Conservation (phyloP, 2,329 filamentous ascomycete genomes). For the Aspergillus sp. region DNA sequence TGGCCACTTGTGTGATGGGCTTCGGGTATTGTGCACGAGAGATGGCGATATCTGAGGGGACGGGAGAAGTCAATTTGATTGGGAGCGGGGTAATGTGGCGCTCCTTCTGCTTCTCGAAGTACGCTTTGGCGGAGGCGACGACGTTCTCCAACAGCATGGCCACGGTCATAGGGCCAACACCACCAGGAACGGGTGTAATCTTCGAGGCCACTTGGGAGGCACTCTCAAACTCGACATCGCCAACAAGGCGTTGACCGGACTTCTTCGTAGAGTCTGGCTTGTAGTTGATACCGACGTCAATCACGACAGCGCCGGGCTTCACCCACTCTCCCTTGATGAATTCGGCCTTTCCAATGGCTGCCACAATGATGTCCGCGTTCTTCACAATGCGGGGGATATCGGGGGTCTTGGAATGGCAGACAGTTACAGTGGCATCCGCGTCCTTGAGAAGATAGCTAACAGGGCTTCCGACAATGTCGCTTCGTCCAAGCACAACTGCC, state of each 20-base stretch:
- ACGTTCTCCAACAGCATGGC: constrained; percentile 98
- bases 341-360: constrained; percentile 83
- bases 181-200: constrained; percentile 95
- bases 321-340: constrained; percentile 96
- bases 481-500: constrained; percentile 90
- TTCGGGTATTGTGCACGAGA: constrained; percentile 92
- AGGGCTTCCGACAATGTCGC: constrained; percentile 96
- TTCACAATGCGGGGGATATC: constrained; percentile 75
- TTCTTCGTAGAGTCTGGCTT: constrained; percentile 87
- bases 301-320: constrained; percentile 92
- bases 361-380: constrained; percentile 85
- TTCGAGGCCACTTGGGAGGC: constrained; percentile 84
- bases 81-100: constrained; percentile 82
- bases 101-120: constrained; percentile 81
- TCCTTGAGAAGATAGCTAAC: constrained; percentile 95
- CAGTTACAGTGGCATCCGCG: constrained; percentile 93
- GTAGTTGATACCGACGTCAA: constrained; percentile 98
- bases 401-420: constrained; percentile 89
- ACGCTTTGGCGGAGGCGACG: constrained; percentile 78
- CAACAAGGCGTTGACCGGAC: constrained; percentile 87
- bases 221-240: constrained; percentile 90
- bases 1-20: constrained; percentile 79
- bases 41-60: constrained; percentile 94
- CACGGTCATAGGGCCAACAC: constrained; percentile 98
- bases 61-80: constrained; percentile 75